Evolutionary conservation across 192 early-diverging fungal species (phyloP).

Genomic region (Pecoramyces ruminantium): DNA sequence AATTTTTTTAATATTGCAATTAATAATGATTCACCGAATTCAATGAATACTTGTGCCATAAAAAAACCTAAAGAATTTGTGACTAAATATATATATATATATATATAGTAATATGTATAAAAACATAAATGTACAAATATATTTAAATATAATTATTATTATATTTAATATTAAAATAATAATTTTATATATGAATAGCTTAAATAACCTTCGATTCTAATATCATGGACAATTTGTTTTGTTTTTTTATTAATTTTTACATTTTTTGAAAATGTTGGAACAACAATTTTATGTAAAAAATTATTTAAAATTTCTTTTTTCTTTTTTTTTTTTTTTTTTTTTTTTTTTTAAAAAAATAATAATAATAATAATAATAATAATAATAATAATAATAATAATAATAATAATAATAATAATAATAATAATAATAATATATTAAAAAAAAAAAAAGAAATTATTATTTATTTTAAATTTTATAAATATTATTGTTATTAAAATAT

Average conservation of each 20-base stretch:
- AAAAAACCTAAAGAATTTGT: not conserved
- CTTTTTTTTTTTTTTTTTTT: not conserved
- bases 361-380: too few species aligned
- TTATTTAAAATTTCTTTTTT: not conserved
- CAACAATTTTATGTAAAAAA: not conserved
- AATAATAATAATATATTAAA: too few species aligned
- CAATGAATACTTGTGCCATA: not conserved
- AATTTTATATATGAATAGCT: not conserved
- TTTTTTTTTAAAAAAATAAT: too few species aligned
- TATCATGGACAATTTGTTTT: not conserved
- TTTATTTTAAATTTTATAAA: too few species aligned
- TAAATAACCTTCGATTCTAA: not conserved
- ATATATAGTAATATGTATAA: too few species aligned
- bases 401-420: too few species aligned
- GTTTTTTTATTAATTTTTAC: not conserved
- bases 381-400: too few species aligned
- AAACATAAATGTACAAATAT: too few species aligned
- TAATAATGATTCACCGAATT: not conserved
- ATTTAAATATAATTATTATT: not conserved
- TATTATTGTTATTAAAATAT: too few species aligned
- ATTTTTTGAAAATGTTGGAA: not conserved
- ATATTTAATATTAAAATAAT: not conserved
- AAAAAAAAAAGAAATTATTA: too few species aligned
- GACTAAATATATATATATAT: not conserved
- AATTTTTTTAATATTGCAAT: not conserved